phyloP scores from a whole-genome alignment of 148 eudicot genomes.

The Vaccinium myrtillus region DNA sequence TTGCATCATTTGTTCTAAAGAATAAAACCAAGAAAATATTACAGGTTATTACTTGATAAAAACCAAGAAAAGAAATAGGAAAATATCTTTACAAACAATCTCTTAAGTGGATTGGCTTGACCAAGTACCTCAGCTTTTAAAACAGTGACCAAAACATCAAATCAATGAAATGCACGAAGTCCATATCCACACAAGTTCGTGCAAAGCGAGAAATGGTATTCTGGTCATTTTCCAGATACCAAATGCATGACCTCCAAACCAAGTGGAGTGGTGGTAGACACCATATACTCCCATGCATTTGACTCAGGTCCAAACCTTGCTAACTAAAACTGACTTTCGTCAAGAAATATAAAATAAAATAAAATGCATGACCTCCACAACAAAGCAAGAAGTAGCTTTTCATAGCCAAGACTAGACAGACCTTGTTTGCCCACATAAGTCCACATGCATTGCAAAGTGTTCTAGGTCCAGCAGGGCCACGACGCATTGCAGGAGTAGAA shows the following conservation, averaged over 20 bases:
- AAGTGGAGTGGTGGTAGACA: no score
- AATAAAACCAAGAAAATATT: not conserved
- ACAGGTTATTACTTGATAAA: not conserved
- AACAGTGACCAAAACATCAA: slow-evolving; percentile 2
- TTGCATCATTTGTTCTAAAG: not conserved
- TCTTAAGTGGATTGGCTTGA: not conserved
- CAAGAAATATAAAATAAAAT: no score
- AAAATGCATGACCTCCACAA: not conserved
- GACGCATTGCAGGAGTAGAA: slow-evolving; percentile 68
- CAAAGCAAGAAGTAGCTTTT: not conserved
- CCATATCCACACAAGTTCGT: not conserved
- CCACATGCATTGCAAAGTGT: slow-evolving; percentile 72
- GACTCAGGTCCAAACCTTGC: no score
- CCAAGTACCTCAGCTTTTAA: not conserved
- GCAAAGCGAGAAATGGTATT: not conserved
- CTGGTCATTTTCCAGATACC: not conserved
- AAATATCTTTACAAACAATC: not conserved
- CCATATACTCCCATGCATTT: no score
- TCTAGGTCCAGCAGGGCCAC: slow-evolving; percentile 67
- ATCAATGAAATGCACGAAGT: not conserved
- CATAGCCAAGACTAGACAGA: slow-evolving; percentile 12
- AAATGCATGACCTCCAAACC: not conserved
- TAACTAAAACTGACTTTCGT: no score
- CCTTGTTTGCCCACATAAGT: slow-evolving; percentile 77
- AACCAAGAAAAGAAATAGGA: not conserved